phyloP scores from a whole-genome alignment of 2,329 filamentous ascomycete species.

The Calonectria crousiana region DNA sequence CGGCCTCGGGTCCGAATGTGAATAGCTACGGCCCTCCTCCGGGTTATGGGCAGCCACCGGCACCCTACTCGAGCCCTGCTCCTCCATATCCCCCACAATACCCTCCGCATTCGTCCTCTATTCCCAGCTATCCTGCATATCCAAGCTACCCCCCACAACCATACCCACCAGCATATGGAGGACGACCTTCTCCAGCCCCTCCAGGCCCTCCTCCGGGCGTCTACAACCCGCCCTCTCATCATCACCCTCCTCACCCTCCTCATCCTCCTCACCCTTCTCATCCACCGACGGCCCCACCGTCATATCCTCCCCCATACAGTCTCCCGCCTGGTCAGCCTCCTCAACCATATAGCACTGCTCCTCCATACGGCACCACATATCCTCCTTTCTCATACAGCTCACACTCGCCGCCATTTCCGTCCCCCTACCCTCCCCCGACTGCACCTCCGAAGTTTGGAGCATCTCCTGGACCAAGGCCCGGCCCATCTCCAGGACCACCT shows the following conservation, averaged over 20 bases:
- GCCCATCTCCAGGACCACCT: conserved; percentile 28
- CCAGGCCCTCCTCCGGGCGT: conserved; percentile 32
- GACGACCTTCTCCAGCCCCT: conserved; percentile 36
- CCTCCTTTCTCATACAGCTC: conserved; percentile 35
- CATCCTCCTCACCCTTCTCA: conserved; percentile 29
- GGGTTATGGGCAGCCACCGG: conserved; percentile 40
- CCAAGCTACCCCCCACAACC: conserved; percentile 40
- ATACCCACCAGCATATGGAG: conserved; percentile 40
- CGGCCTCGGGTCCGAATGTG: conserved; percentile 27
- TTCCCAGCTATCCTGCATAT: conserved; percentile 43
- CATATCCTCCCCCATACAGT: conserved; percentile 40
- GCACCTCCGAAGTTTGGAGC: conserved; percentile 34
- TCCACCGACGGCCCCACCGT: conserved; percentile 25
- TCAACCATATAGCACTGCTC: conserved; percentile 17
- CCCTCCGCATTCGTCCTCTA: conserved; percentile 38
- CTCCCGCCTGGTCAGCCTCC: conserved; percentile 30
- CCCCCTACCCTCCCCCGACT: conserved; percentile 36
- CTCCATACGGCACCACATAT: conserved; percentile 30
- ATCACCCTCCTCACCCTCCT: conserved; percentile 19
- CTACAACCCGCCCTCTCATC: conserved; percentile 18
- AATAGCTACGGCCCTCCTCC: conserved; percentile 42
- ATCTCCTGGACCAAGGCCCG: conserved; percentile 30
- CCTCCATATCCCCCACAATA: conserved; percentile 41
- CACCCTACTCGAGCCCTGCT: conserved; percentile 39
- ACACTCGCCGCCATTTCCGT: conserved; percentile 36